A percentile compares a stretch with the other conserved stretches of the same genome.
phyloP scores from a whole-genome alignment of 164 flowering plant genomes.

The Saururus chinensis region DNA sequence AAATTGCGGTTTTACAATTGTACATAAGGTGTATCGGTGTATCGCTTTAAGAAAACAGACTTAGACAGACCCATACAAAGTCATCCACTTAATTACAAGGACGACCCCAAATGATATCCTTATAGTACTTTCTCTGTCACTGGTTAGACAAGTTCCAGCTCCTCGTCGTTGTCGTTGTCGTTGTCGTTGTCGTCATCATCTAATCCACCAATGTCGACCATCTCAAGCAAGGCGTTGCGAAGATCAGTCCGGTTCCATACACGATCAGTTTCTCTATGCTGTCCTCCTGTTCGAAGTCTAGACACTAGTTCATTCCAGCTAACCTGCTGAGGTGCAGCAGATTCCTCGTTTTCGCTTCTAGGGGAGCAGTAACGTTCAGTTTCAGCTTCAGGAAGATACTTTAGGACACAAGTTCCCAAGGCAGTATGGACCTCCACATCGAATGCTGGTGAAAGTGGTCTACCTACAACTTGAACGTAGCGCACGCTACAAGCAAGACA shows the following conservation, averaged over 20 bases:
- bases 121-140: too few species aligned
- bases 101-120: too few species aligned
- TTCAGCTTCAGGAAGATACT: slow-evolving; percentile 18
- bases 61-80: too few species aligned
- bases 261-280: neutral
- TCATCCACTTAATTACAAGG: too few species aligned
- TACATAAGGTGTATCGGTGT: too few species aligned
- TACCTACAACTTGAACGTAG: slow-evolving; percentile 44
- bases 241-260: slow-evolving; percentile 6
- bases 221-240: slow-evolving; percentile 17
- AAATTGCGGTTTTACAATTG: too few species aligned
- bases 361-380: slow-evolving; percentile 1
- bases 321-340: slow-evolving; percentile 7
- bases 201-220: slow-evolving; percentile 7
- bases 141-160: neutral
- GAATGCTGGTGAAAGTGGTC: slow-evolving; percentile 23
- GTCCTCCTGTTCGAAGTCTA: slow-evolving; percentile 4
- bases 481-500: slow-evolving; percentile 24
- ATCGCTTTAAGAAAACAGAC: too few species aligned
- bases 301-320: slow-evolving; percentile 16
- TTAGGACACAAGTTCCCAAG: slow-evolving; percentile 29
- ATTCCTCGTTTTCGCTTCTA: slow-evolving; percentile 11
- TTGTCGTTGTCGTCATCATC: slow-evolving; percentile 18
- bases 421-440: slow-evolving; percentile 18
- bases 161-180: slow-evolving; percentile 10